Conservation (phyloP, 192 early-diverging fungal genomes). For the Pilobolus umbonatus region DNA sequence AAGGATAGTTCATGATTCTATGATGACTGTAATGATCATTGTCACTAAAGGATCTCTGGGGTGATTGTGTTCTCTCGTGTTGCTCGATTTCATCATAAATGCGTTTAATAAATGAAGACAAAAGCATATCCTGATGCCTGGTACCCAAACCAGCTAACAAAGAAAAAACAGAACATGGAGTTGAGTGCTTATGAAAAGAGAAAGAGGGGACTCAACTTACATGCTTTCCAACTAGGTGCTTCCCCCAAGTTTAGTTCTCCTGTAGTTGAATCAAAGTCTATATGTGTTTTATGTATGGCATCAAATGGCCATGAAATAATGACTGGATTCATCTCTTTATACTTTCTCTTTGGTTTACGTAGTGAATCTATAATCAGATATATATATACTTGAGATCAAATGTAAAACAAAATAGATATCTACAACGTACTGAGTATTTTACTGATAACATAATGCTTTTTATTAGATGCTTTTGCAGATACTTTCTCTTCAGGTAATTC, state of each 20-base stretch:
- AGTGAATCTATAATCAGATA: not conserved
- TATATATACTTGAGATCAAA: not conserved
- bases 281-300: conserved; percentile 11
- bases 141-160: not conserved
- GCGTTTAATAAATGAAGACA: conserved; percentile 14
- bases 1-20: not conserved
- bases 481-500: not conserved
- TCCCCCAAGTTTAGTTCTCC: conserved; percentile 6
- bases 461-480: not conserved
- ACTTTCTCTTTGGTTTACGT: not conserved
- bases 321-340: not conserved
- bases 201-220: not conserved
- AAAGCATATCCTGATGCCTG: conserved; percentile 4
- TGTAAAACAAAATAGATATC: not conserved
- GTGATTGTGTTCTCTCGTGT: not conserved
- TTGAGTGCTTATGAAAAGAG: too few species aligned
- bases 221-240: conserved; percentile 3
- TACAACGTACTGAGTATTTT: not conserved
- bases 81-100: conserved; percentile 12
- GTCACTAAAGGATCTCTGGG: not conserved
- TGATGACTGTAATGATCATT: not conserved
- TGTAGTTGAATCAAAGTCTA: conserved; percentile 3
- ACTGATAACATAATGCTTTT: not conserved
- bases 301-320: conserved; percentile 10
- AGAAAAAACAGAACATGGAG: not conserved